These are phyloP conservation scores for Staphylotrichum tortipilum DNA, from an alignment of 495 filamentous ascomycete species.

Conservation along the genomic window DNA sequence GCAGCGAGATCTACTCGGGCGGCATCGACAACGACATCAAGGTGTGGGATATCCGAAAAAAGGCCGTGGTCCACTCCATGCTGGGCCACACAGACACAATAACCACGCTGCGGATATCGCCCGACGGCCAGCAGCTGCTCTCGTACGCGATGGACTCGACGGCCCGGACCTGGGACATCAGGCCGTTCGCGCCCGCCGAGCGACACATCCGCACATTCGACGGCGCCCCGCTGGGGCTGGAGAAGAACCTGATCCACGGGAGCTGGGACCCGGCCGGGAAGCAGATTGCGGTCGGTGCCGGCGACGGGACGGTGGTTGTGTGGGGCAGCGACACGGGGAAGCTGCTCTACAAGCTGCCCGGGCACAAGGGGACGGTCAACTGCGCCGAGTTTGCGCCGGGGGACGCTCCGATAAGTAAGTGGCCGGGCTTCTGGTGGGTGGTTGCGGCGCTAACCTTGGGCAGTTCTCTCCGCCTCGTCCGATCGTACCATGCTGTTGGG, in stretches of 20 bases:
- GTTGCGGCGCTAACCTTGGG: constrained; percentile 25
- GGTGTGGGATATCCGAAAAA: constrained; percentile 93
- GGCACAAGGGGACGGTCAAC: constrained; percentile 93
- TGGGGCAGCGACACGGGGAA: constrained; percentile 81
- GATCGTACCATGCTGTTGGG: constrained; percentile 72
- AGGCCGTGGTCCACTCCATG: constrained; percentile 77
- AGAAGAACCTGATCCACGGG: constrained; percentile 86
- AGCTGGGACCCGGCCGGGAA: constrained; percentile 86
- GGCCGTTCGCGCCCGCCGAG: constrained; percentile 85
- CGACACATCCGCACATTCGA: constrained; percentile 78
- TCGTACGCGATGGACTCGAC: constrained; percentile 93
- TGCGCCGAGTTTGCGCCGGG: constrained; percentile 84
- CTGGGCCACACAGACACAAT: constrained; percentile 86
- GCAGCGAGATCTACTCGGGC: constrained; percentile 91
- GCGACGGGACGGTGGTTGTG: constrained; percentile 81
- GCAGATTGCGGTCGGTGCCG: constrained; percentile 80
- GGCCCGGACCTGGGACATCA: constrained; percentile 90
- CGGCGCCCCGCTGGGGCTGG: constrained; percentile 75
- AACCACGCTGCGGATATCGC: constrained; percentile 80
- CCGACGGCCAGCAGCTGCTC: constrained; percentile 80
- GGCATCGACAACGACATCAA: constrained; percentile 97
- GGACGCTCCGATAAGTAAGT: constrained; percentile 80
- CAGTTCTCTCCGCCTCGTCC: constrained; percentile 80
- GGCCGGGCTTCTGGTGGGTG: neutral
- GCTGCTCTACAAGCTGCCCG: constrained; percentile 86